Evolutionary conservation across 257 asterid genomes (phyloP).

Genomic region (Hygrophila difformis): DNA sequence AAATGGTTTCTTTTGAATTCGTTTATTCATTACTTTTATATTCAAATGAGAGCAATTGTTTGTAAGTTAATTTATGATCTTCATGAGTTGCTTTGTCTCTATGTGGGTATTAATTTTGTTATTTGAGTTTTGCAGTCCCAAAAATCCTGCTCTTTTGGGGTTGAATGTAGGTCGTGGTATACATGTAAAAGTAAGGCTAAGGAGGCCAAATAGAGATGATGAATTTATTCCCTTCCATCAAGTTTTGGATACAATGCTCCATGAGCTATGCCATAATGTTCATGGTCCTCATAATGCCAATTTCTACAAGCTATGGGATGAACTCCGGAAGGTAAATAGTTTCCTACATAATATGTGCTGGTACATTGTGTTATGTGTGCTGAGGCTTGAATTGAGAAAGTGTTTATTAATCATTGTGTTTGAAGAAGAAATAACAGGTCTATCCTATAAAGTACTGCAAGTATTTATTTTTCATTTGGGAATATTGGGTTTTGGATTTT

Average conservation of each 20-base stretch:
- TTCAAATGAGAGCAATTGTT: too few species aligned
- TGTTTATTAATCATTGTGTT: neutral
- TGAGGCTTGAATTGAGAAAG: neutral
- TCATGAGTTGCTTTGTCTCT: neutral
- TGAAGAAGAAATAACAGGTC: neutral
- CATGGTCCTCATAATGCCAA: conserved; percentile 84
- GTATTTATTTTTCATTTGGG: too few species aligned
- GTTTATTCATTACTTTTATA: too few species aligned
- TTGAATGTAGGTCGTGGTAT: conserved; percentile 76
- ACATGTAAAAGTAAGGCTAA: conserved; percentile 74
- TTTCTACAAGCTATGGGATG: conserved; percentile 96
- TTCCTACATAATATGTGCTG: neutral
- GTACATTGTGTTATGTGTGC: conserved; percentile 1
- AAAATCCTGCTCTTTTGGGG: conserved; percentile 49
- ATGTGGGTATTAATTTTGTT: conserved; percentile 1
- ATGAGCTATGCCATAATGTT: conserved; percentile 83
- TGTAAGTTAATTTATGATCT: neutral
- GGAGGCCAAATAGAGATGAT: conserved; percentile 61
- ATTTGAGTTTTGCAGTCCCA: conserved; percentile 45
- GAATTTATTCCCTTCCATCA: conserved; percentile 61
- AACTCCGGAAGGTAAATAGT: conserved; percentile 60
- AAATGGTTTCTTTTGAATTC: too few species aligned
- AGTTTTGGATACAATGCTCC: conserved; percentile 93
- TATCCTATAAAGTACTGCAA: too few species aligned
- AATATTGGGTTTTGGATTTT: too few species aligned